Evolutionary conservation across 805 yeast genomes (phyloP).

Genomic region (Groenewaldozyma tartarivorans): DNA sequence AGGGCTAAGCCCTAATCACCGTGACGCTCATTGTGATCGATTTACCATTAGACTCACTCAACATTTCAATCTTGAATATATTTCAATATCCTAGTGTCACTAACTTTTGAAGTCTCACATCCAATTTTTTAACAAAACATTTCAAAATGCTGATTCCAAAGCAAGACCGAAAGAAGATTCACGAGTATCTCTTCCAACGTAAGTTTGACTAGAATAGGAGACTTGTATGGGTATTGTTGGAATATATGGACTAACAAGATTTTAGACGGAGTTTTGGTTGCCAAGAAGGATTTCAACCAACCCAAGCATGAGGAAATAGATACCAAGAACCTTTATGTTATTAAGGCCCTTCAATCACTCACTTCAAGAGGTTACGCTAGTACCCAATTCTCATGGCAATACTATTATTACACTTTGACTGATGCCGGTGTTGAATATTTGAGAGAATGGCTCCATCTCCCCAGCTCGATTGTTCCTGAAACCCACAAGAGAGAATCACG

Average conservation of each 20-base stretch:
- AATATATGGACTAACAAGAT: constrained; percentile 27
- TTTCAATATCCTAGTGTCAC: not conserved
- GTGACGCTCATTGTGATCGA: too few relatives aligned
- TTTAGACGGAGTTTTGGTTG: constrained; percentile 97
- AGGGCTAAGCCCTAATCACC: too few relatives aligned
- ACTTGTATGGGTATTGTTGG: not conserved
- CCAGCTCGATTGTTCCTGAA: constrained; percentile 97
- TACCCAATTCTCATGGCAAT: constrained; percentile 99
- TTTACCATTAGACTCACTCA: constrained; percentile 6
- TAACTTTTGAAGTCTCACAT: not conserved
- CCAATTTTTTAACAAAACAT: constrained; percentile 1
- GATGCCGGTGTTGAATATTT: constrained; percentile 99
- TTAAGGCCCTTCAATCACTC: constrained; percentile 98
- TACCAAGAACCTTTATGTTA: constrained; percentile 93
- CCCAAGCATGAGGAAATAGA: constrained; percentile 97
- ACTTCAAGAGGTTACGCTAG: constrained; percentile 98
- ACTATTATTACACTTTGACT: constrained; percentile 99
- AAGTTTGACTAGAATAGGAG: constrained; percentile 5
- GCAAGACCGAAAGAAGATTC: constrained; percentile 99
- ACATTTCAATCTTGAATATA: not conserved
- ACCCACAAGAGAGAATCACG: constrained; percentile 94
- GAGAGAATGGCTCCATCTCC: constrained; percentile 96
- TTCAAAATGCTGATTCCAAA: constrained; percentile 95
- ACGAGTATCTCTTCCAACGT: constrained; percentile 94
- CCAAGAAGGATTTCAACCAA: constrained; percentile 97